Evolutionary conservation across 2,329 filamentous ascomycete genomes (phyloP).

Genomic region (Sclerotiophoma versabilis): DNA sequence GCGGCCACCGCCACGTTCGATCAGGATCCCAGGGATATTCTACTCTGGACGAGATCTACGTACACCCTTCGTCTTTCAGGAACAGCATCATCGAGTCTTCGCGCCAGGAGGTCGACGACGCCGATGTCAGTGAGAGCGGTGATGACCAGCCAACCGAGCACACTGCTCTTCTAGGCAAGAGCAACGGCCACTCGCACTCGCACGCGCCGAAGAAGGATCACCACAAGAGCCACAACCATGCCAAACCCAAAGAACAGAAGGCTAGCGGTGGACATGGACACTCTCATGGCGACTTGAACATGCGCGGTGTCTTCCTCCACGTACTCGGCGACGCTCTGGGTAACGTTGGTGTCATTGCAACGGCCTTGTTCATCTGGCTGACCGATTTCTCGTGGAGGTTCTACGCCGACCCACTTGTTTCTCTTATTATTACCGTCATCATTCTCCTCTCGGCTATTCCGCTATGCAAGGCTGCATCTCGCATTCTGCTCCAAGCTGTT

Average conservation of each 20-base stretch:
- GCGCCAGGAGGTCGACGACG: conserved; percentile 62
- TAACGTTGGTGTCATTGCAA: conserved; percentile 84
- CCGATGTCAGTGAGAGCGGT: conserved; percentile 63
- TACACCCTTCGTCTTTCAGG: conserved; percentile 88
- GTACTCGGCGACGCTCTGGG: conserved; percentile 83
- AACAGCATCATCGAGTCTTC: conserved; percentile 92
- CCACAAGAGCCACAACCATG: conserved; percentile 82
- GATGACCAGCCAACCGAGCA: conserved; percentile 57
- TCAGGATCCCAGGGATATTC: conserved; percentile 64
- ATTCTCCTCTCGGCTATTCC: conserved; percentile 77
- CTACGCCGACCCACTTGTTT: conserved; percentile 92
- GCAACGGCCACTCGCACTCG: conserved; percentile 18
- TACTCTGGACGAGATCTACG: conserved; percentile 74
- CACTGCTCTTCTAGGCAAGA: conserved; percentile 46
- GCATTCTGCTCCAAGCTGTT: conserved; percentile 92
- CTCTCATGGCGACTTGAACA: conserved; percentile 89
- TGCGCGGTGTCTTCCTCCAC: conserved; percentile 77
- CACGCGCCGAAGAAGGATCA: conserved; percentile 32
- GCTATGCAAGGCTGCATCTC: conserved; percentile 78
- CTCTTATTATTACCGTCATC: conserved; percentile 87
- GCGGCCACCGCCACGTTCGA: conserved; percentile 63
- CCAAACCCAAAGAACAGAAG: conserved; percentile 70
- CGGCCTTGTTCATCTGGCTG: conserved; percentile 89
- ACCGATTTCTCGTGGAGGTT: conserved; percentile 80
- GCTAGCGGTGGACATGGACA: conserved; percentile 72